These are phyloP conservation scores for Trichosporon ovoides DNA, from an alignment of 1,284 basidiomycete species.

Conservation along the genomic window DNA sequence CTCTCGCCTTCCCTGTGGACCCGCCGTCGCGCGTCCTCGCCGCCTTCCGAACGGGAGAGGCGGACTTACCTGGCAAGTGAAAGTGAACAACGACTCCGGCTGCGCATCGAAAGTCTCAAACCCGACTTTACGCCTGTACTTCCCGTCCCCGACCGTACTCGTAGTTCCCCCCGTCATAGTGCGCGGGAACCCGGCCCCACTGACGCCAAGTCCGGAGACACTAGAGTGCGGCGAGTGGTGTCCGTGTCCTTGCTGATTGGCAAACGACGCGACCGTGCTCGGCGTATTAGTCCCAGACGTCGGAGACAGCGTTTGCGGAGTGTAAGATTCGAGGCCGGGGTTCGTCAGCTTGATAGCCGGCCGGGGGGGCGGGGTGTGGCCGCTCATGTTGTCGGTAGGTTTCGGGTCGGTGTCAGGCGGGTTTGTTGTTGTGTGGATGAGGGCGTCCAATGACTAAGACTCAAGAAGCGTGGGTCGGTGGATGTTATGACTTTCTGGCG, in stretches of 20 bases:
- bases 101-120: constrained; percentile 74
- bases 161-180: constrained; percentile 11
- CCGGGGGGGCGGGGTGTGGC: constrained; percentile 7
- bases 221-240: not conserved
- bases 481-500: too few species aligned
- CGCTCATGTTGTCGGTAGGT: not conserved
- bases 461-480: too few species aligned
- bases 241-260: not conserved
- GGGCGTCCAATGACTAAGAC: too few species aligned
- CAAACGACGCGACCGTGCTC: not conserved
- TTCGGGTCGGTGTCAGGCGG: too few species aligned
- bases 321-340: not conserved
- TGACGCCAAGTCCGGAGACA: not conserved
- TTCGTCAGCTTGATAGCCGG: constrained; percentile 12
- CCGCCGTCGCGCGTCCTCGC: too few species aligned
- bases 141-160: constrained; percentile 33
- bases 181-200: constrained; percentile 14
- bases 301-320: not conserved
- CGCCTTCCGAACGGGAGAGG: too few species aligned
- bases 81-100: constrained; percentile 50
- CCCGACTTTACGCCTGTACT: constrained; percentile 77
- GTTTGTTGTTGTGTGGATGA: too few species aligned
- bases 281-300: not conserved
- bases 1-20: too few species aligned
- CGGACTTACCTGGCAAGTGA: constrained; percentile 49